A percentile compares a stretch with the other conserved stretches of the same genome.
Conservation (phyloP, 2,329 filamentous ascomycete genomes). For the Clonostachys rosea region DNA sequence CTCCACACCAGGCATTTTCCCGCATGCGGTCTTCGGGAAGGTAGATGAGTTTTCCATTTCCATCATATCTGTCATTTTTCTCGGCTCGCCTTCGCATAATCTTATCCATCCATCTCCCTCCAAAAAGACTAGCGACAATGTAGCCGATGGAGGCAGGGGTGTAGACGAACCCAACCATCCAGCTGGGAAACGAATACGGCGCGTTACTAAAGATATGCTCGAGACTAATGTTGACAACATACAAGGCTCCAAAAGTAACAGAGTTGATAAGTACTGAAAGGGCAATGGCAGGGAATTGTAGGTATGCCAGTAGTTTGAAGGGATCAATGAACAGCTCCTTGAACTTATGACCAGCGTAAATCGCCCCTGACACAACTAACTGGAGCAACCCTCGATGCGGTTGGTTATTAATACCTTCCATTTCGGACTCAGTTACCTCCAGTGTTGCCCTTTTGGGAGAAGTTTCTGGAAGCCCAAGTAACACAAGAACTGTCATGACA, state of each 20-base stretch:
- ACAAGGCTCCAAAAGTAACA: conserved; percentile 71
- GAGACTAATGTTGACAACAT: conserved; percentile 73
- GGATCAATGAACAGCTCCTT: conserved; percentile 68
- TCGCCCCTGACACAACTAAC: too few relatives aligned
- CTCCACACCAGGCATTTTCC: conserved; percentile 76
- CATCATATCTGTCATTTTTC: conserved; percentile 65
- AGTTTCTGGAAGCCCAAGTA: too few relatives aligned
- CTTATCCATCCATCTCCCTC: conserved; percentile 72
- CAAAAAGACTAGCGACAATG: conserved; percentile 60
- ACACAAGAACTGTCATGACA: too few relatives aligned
- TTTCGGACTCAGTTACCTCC: too few relatives aligned
- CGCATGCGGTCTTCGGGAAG: conserved; percentile 78
- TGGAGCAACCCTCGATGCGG: conserved; percentile 28
- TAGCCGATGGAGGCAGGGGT: conserved; percentile 74
- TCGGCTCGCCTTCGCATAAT: conserved; percentile 76
- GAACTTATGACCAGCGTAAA: conserved; percentile 19
- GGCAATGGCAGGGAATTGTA: conserved; percentile 70
- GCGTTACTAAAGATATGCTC: conserved; percentile 61
- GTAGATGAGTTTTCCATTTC: conserved; percentile 60
- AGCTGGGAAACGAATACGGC: conserved; percentile 65
- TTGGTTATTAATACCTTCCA: conserved; percentile 45
- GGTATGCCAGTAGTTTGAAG: conserved; percentile 62
- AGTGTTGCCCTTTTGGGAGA: too few relatives aligned
- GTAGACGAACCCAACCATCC: conserved; percentile 72
- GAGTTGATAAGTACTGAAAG: conserved; percentile 71